A percentile compares a stretch with the other conserved stretches of the same genome.
These are phyloP conservation scores for Leccinum uliginosum DNA, from an alignment of 768 basidiomycete species.

Conservation along the genomic window DNA sequence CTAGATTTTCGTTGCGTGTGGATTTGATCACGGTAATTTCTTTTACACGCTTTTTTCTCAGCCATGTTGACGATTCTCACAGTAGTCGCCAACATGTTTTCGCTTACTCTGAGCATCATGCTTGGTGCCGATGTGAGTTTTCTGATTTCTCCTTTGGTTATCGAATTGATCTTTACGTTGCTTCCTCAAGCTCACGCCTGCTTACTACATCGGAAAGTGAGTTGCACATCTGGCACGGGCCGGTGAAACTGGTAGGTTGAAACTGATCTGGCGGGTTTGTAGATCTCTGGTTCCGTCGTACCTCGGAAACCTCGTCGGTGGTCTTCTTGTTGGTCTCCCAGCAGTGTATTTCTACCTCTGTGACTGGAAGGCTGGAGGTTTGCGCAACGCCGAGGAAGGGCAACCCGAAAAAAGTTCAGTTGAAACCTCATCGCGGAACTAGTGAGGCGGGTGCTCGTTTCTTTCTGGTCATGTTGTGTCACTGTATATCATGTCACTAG, in stretches of 20 bases:
- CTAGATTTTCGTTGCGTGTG: constrained; percentile 66
- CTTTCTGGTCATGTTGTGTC: background rate
- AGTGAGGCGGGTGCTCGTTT: background rate
- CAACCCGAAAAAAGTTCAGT: constrained; percentile 10
- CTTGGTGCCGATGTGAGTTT: constrained; percentile 57
- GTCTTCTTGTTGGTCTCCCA: constrained; percentile 58
- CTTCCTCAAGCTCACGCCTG: constrained; percentile 28
- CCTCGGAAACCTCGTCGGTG: constrained; percentile 67
- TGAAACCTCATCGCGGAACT: background rate
- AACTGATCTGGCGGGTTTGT: background rate
- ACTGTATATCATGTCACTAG: background rate
- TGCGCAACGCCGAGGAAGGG: constrained; percentile 40
- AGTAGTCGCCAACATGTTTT: constrained; percentile 79
- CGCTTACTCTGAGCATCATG: constrained; percentile 65
- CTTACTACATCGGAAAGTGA: constrained; percentile 64
- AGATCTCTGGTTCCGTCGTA: constrained; percentile 62
- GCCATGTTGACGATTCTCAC: background rate
- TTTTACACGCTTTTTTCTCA: background rate
- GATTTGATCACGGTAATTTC: constrained; percentile 61
- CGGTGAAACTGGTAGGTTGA: background rate
- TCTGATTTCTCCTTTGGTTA: background rate
- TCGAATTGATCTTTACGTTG: background rate
- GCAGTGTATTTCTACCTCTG: constrained; percentile 59
- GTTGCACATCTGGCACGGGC: constrained; percentile 12
- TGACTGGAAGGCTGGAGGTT: constrained; percentile 41